Conservation (phyloP, 2,329 filamentous ascomycete species). For the Epichloe bromicola region DNA sequence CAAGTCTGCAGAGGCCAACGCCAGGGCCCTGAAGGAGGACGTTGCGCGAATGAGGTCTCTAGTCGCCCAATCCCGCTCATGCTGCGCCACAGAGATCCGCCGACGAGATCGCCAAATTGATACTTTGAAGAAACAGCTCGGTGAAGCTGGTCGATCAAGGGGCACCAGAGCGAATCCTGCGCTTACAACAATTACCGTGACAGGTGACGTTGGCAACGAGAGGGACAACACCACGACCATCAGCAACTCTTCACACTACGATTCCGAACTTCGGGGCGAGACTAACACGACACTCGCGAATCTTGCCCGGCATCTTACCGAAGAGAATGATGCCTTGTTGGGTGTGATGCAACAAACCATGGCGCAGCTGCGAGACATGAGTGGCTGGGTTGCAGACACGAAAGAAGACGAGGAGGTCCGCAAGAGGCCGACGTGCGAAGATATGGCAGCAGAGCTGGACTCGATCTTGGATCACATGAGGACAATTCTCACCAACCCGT, state of each 20-base stretch:
- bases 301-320: constrained; percentile 68
- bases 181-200: constrained; percentile 43
- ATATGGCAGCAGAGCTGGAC: constrained; percentile 64
- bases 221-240: constrained; percentile 21
- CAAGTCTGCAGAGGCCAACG: constrained; percentile 58
- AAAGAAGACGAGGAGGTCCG: constrained; percentile 18
- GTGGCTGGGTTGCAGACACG: constrained; percentile 35
- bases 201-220: constrained; percentile 39
- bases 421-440: constrained; percentile 36
- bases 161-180: constrained; percentile 41
- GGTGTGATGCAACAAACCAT: constrained; percentile 59
- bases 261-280: constrained; percentile 67
- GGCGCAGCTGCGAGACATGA: constrained; percentile 56
- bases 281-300: constrained; percentile 85
- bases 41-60: constrained; percentile 64
- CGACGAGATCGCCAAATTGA: constrained; percentile 85
- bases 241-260: constrained; percentile 19
- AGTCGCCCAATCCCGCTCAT: constrained; percentile 69
- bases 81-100: constrained; percentile 82
- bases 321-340: constrained; percentile 81
- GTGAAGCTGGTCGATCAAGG: constrained; percentile 52
- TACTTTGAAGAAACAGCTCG: constrained; percentile 73
- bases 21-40: constrained; percentile 73
- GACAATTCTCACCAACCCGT: constrained; percentile 81
- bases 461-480: constrained; percentile 68